Evolutionary conservation across 208 protist species (phyloP), one percentile per base, ranked within the genome.

Genomic region (Trypanosoma avium): DNA sequence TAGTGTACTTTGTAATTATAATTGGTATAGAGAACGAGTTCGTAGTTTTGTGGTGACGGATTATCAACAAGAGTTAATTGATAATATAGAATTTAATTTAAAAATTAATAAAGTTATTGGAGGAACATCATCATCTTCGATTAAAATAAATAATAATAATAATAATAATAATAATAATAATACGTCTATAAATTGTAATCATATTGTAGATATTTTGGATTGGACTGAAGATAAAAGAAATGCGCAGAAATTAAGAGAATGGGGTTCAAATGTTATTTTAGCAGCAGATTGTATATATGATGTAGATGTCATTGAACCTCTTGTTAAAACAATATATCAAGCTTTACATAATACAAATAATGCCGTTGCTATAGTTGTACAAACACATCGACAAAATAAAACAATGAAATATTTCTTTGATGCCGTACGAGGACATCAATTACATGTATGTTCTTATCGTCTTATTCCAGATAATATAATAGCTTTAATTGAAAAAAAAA

Each of bases 201-300:
- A 94, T 64, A 27, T 59, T 13, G 66, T 70, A n/a, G 67, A 73
- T 22, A 52, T 81, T 17, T 67, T 94, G 27, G 85, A 91, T 64
- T 94, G 88, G 88, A 74, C 29, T 50, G 67, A 88, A 13, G 56
- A 71, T 22, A 68, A 64, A 8, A 43, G 63, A 24, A 84, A 79
- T 30, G 60, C 71, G 46, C 48, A 57, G 17, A 61, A 81, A 32
- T 33, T 94, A 27, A 53, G 66, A 32, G 64, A 77, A 19, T 80
- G 73, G 70, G 50, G 50, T n/a, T 73, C 68, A 27, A 79, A 92
- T 53, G 58, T 94, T 10, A 65, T 83, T 26, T 60, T 94, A 17
- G 85, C 84, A 5, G 84, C 88, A 9, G 88, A 94, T 73, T 92
- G 84, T 61, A 81, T 94, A 55, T 94, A 94, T 67, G 88, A 92